phyloP scores from a whole-genome alignment of 352 stramenopile genomes.

The Phytophthora cryptogea region DNA sequence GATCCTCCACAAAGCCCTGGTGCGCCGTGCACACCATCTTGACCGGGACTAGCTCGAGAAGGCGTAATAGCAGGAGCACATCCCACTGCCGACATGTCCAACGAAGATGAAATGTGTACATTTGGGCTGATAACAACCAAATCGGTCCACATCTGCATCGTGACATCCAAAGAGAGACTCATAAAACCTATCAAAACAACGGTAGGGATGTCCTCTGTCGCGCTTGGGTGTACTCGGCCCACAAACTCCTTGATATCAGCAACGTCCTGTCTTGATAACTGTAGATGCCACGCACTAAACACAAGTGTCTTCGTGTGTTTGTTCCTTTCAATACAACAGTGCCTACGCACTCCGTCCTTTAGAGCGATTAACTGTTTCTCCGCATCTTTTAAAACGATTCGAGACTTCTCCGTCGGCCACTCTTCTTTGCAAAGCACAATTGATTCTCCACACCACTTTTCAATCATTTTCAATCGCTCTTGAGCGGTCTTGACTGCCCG shows the following conservation, averaged over 20 bases:
- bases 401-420: constrained; percentile 3
- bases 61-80: not conserved
- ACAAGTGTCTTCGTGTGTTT: not conserved
- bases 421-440: constrained; percentile 5
- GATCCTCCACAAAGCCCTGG: constrained; percentile 2
- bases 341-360: not conserved
- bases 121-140: constrained; percentile 7
- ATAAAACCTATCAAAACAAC: constrained; percentile 5
- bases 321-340: not conserved
- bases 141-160: constrained; percentile 5
- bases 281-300: constrained; percentile 4
- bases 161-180: not conserved
- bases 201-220: not conserved
- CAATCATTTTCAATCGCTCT: not conserved
- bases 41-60: constrained; percentile 2
- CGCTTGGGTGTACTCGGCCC: not conserved
- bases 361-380: not conserved
- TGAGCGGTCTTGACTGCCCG: not conserved
- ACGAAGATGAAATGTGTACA: not conserved
- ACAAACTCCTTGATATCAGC: constrained; percentile 7
- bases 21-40: constrained; percentile 1
- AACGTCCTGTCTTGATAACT: not conserved
- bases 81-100: constrained; percentile 5
- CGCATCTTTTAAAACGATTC: not conserved
- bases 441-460: not conserved